These are phyloP conservation scores for Linaria vulgaris DNA, from an alignment of 257 asterid species.

Conservation along the genomic window DNA sequence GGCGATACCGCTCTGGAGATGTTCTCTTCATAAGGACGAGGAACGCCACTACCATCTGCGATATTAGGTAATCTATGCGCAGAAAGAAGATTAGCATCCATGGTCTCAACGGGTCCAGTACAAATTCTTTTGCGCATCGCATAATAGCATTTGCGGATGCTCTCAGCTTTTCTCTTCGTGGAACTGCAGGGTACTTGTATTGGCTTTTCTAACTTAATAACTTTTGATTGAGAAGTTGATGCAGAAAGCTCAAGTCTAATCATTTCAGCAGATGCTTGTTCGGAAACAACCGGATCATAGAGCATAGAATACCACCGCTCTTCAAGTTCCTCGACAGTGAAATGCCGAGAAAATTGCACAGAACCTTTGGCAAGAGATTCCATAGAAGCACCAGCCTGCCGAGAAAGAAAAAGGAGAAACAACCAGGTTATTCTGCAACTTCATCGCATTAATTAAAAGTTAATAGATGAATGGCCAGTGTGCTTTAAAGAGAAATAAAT, in stretches of 20 bases:
- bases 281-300: slow-evolving; percentile 66
- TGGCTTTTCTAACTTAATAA: slow-evolving; percentile 33
- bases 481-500: too few species aligned
- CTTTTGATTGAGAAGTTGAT: slow-evolving; percentile 34
- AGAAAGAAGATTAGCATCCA: slow-evolving; percentile 36
- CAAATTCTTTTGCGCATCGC: slow-evolving; percentile 67
- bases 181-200: slow-evolving; percentile 35
- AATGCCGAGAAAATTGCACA: slow-evolving; percentile 68
- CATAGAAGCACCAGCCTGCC: slow-evolving; percentile 82
- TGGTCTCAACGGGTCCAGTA: slow-evolving; percentile 39
- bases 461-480: too few species aligned
- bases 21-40: slow-evolving; percentile 30
- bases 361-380: slow-evolving; percentile 89
- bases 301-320: slow-evolving; percentile 84
- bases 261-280: slow-evolving; percentile 57
- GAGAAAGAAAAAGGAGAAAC: slow-evolving; percentile 8
- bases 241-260: slow-evolving; percentile 42
- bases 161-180: slow-evolving; percentile 59
- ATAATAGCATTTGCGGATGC: slow-evolving; percentile 54
- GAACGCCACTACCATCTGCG: slow-evolving; percentile 30
- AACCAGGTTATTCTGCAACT: neutral
- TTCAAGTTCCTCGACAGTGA: slow-evolving; percentile 57
- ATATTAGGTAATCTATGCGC: slow-evolving; percentile 29
- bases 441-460: neutral
- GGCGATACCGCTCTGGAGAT: slow-evolving; percentile 31